A percentile compares a stretch with the other conserved stretches of the same genome.
phyloP scores from a whole-genome alignment of 179 eudicot genomes.

The Pouteria campechiana region DNA sequence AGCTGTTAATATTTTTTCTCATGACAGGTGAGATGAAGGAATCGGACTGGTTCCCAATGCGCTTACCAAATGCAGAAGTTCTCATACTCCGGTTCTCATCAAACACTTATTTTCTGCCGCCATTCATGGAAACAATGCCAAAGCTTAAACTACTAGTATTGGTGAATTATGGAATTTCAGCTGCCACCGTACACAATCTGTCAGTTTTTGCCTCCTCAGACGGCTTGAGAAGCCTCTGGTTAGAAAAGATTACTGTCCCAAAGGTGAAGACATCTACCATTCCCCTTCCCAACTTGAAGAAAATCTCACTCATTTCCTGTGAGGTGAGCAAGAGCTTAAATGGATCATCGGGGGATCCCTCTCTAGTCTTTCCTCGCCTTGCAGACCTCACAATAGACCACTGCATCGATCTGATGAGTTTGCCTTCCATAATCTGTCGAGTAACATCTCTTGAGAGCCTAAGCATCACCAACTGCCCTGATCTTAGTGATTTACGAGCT shows the following conservation, averaged over 20 bases:
- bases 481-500: constrained; percentile 45
- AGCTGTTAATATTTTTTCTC: no score
- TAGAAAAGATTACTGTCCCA: constrained; percentile 58
- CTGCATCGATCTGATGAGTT: constrained; percentile 41
- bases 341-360: constrained; percentile 26
- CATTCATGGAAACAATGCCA: constrained; percentile 67
- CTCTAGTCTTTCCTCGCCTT: constrained; percentile 56
- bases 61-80: constrained; percentile 80
- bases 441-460: constrained; percentile 35
- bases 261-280: constrained; percentile 26
- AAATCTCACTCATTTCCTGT: constrained; percentile 59
- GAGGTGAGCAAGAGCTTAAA: constrained; percentile 32
- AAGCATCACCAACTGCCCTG: constrained; percentile 79
- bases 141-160: constrained; percentile 51
- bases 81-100: constrained; percentile 62
- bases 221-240: constrained; percentile 71
- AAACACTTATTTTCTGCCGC: constrained; percentile 51
- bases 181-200: constrained; percentile 43
- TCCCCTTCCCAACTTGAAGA: constrained; percentile 37
- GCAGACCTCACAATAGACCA: constrained; percentile 79
- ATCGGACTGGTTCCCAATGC: constrained; percentile 58
- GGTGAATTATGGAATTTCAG: constrained; percentile 44
- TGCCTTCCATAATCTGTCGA: constrained; percentile 45
- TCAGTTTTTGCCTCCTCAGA: constrained; percentile 31
- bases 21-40: constrained; percentile 60